A percentile compares a stretch with the other conserved stretches of the same genome.
Conservation (phyloP, 345 rosid species). For the Alliaria petiolata region DNA sequence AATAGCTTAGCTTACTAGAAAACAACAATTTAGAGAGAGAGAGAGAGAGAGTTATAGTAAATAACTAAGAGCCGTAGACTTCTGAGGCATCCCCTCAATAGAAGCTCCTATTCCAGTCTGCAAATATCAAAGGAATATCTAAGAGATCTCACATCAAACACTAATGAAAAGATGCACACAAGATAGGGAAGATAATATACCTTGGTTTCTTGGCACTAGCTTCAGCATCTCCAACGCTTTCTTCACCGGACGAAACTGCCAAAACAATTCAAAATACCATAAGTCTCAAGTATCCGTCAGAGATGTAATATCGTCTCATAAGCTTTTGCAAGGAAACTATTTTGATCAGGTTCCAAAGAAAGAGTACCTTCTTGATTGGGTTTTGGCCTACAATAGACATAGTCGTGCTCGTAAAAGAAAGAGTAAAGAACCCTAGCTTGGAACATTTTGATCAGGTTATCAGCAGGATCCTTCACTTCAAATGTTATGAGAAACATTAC, state of each 20-base stretch:
- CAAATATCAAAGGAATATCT: not conserved
- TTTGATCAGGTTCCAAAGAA: not conserved
- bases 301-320: not conserved
- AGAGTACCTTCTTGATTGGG: not conserved
- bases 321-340: not conserved
- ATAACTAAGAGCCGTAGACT: not conserved
- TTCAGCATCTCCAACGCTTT: not conserved
- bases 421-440: not conserved
- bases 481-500: slow-evolving; percentile 1
- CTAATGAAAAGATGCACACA: not conserved
- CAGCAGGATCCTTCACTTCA: not conserved
- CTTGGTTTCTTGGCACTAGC: not conserved
- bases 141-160: not conserved
- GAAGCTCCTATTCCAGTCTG: not conserved
- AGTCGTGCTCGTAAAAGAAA: not conserved
- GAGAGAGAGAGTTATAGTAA: no score
- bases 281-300: not conserved
- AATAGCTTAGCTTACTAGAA: no score
- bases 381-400: not conserved
- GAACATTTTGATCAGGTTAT: not conserved
- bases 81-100: not conserved
- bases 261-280: not conserved
- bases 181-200: not conserved
- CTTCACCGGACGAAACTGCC: not conserved
- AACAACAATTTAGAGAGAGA: no score